Evolutionary conservation across 805 yeast genomes (phyloP).

Genomic region (Tetrapisispora taiwanensis): DNA sequence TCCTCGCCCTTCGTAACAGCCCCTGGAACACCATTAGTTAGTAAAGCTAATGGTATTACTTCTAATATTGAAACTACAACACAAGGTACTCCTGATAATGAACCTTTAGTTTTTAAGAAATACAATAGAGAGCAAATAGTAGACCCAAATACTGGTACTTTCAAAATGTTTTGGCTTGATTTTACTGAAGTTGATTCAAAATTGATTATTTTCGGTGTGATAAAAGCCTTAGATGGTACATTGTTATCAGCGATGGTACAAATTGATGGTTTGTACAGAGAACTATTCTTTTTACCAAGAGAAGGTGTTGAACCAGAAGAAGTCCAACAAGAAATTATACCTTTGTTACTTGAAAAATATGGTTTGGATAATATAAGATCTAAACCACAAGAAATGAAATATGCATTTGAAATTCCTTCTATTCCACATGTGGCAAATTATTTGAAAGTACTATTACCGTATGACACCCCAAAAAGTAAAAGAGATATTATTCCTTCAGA

Average conservation of each 20-base stretch:
- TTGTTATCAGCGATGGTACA: conserved; percentile 70
- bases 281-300: conserved; percentile 71
- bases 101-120: conserved; percentile 10
- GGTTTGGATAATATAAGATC: conserved; percentile 56
- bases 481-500: conserved; percentile 46
- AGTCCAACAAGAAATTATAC: conserved; percentile 67
- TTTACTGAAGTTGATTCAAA: conserved; percentile 66
- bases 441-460: conserved; percentile 69
- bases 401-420: conserved; percentile 78
- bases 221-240: conserved; percentile 46
- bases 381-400: conserved; percentile 63
- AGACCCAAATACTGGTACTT: conserved; percentile 34
- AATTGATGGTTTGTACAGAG: conserved; percentile 57
- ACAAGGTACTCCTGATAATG: conserved; percentile 5
- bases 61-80: not conserved
- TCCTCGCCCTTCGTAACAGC: conserved; percentile 28
- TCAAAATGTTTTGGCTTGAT: conserved; percentile 85
- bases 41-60: not conserved
- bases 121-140: conserved; percentile 25
- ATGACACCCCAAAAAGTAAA: conserved; percentile 46
- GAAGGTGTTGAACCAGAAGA: conserved; percentile 48
- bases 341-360: conserved; percentile 50
- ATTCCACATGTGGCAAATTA: conserved; percentile 73
- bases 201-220: conserved; percentile 72
- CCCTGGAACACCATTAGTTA: conserved; percentile 24